Conservation (phyloP, 2,329 filamentous ascomycete species). For the Paraphoma sp. region DNA sequence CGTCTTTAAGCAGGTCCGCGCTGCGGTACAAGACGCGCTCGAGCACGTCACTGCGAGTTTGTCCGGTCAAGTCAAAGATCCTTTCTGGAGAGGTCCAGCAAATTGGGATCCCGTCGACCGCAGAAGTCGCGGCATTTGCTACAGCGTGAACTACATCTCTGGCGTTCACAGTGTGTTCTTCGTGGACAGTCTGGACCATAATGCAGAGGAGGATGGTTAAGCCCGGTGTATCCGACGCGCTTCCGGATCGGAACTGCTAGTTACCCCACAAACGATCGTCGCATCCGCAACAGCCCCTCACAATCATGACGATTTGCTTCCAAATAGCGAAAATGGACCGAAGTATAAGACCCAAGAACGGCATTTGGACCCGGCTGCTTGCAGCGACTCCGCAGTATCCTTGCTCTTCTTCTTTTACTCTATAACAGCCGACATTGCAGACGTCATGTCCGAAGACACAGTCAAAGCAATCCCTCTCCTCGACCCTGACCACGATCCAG, state of each 20-base stretch:
- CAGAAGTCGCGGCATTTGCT: no score
- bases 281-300: constrained; percentile 24
- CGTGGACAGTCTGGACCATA: no score
- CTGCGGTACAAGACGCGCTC: no score
- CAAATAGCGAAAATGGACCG: constrained; percentile 4
- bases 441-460: constrained; percentile 12
- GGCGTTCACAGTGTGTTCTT: no score
- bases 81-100: no score
- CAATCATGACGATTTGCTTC: constrained; percentile 22
- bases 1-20: no score
- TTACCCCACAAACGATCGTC: constrained; percentile 27
- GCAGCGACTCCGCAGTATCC: constrained; percentile 2
- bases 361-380: neutral
- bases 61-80: no score
- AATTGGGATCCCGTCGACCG: no score
- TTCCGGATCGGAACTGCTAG: constrained; percentile 13
- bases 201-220: neutral
- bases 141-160: no score
- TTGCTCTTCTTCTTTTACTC: neutral
- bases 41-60: no score
- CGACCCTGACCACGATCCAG: constrained; percentile 19
- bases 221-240: constrained; percentile 1
- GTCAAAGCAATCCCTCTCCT: constrained; percentile 14
- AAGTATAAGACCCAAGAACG: constrained; percentile 2
- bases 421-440: neutral